phyloP scores from a whole-genome alignment of 176 grass and related monocot species.

The Oryza coarctata region DNA sequence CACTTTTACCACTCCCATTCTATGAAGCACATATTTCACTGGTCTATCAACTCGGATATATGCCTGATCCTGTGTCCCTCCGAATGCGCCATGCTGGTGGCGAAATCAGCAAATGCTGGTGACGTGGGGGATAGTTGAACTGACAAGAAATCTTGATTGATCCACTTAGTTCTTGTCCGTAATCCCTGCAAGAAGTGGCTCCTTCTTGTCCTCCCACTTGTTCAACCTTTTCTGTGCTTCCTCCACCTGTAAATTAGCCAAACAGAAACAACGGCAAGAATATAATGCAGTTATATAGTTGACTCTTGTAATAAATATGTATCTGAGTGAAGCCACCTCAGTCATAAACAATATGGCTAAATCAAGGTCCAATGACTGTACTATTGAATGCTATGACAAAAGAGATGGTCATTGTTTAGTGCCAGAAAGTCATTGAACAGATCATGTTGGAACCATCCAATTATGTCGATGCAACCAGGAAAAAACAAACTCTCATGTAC shows the following conservation, averaged over 20 bases:
- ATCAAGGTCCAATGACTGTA: not conserved
- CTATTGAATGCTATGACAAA: not conserved
- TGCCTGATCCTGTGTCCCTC: not conserved
- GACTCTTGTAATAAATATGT: not conserved
- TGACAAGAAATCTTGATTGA: not conserved
- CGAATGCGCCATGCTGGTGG: not conserved
- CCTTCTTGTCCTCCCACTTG: conserved; percentile 64
- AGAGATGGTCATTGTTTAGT: not conserved
- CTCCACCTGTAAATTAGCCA: conserved; percentile 52
- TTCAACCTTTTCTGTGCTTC: conserved; percentile 72
- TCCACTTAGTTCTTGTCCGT: conserved; percentile 10
- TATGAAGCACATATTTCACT: not conserved
- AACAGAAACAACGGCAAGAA: not conserved
- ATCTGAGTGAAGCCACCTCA: not conserved
- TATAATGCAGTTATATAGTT: not conserved
- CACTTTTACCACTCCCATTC: no score
- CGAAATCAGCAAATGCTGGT: not conserved
- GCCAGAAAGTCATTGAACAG: not conserved
- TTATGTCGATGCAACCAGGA: not conserved
- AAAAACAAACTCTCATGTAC: no score
- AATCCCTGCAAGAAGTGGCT: conserved; percentile 50
- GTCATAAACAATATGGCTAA: not conserved
- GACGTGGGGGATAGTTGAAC: not conserved
- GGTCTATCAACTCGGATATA: not conserved
- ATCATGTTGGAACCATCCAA: not conserved